Evolutionary conservation across 768 basidiomycete genomes (phyloP).

Genomic region (Pseudohyphozyma bogoriensis): DNA sequence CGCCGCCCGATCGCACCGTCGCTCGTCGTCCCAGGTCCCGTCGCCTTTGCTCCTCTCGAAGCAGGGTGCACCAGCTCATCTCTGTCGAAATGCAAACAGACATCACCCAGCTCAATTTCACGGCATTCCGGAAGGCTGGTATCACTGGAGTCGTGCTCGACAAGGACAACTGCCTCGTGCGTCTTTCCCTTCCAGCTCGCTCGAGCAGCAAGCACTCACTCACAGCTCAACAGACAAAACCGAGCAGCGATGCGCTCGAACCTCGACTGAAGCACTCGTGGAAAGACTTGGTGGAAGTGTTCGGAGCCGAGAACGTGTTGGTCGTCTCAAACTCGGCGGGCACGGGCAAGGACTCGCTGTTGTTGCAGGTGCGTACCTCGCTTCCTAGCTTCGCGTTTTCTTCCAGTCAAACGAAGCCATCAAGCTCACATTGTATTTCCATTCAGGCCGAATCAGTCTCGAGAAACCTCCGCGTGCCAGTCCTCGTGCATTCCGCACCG

Average conservation of each 20-base stretch:
- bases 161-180: slow-evolving; percentile 92
- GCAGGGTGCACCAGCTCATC: not conserved
- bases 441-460: slow-evolving; percentile 78
- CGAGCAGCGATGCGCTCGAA: slow-evolving; percentile 62
- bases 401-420: too few relatives aligned
- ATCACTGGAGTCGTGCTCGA: slow-evolving; percentile 88
- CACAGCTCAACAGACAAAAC: slow-evolving; percentile 54
- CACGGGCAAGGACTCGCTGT: slow-evolving; percentile 53
- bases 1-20: not conserved
- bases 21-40: not conserved
- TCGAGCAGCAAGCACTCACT: too few relatives aligned
- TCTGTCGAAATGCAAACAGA: not conserved
- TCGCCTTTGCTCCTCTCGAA: not conserved
- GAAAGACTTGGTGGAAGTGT: slow-evolving; percentile 58
- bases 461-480: slow-evolving; percentile 63
- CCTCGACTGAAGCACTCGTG: slow-evolving; percentile 73
- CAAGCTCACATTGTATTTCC: not conserved
- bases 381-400: not conserved
- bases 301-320: slow-evolving; percentile 68
- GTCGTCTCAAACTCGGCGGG: slow-evolving; percentile 94
- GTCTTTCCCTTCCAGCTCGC: slow-evolving; percentile 32
- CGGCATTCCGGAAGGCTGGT: slow-evolving; percentile 58
- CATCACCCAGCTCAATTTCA: slow-evolving; percentile 73
- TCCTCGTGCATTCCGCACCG: slow-evolving; percentile 61
- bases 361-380: slow-evolving; percentile 65